Evolutionary conservation across 495 filamentous ascomycete species (phyloP).

Genomic region (Penicillium cinerascens): DNA sequence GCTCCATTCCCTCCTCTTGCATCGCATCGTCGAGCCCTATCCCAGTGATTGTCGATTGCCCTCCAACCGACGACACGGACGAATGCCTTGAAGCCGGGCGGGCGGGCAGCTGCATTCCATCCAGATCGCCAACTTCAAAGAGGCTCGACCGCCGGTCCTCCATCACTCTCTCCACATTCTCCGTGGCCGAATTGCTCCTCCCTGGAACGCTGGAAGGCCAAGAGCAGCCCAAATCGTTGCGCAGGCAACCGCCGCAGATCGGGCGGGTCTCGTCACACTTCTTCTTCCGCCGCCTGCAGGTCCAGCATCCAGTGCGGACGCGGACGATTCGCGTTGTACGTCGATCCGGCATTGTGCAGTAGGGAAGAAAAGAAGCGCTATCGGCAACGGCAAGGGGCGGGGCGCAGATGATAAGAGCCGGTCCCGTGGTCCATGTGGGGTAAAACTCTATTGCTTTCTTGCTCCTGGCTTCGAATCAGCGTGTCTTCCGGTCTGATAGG

Average conservation of each 20-base stretch:
- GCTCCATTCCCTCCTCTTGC: background rate
- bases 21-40: background rate
- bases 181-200: conserved; percentile 10
- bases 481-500: no score
- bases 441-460: background rate
- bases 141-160: conserved; percentile 6
- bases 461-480: no score
- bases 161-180: background rate
- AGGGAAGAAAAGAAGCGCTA: background rate
- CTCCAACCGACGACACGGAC: conserved; percentile 14
- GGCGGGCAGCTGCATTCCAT: conserved; percentile 2
- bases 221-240: conserved; percentile 30
- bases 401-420: background rate
- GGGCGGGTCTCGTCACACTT: conserved; percentile 87
- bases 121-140: conserved; percentile 9
- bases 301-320: conserved; percentile 70
- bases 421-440: background rate
- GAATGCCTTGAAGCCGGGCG: conserved; percentile 16
- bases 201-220: conserved; percentile 28
- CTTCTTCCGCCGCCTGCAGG: conserved; percentile 86
- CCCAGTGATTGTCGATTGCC: conserved; percentile 7
- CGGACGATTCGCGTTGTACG: conserved; percentile 32
- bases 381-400: background rate
- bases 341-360: conserved; percentile 28
- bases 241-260: conserved; percentile 56